Percentiles rank a stretch among this genome's conserved stretches.
phyloP scores from a whole-genome alignment of 2,329 filamentous ascomycete species.

The Apiospora phragmitis region DNA sequence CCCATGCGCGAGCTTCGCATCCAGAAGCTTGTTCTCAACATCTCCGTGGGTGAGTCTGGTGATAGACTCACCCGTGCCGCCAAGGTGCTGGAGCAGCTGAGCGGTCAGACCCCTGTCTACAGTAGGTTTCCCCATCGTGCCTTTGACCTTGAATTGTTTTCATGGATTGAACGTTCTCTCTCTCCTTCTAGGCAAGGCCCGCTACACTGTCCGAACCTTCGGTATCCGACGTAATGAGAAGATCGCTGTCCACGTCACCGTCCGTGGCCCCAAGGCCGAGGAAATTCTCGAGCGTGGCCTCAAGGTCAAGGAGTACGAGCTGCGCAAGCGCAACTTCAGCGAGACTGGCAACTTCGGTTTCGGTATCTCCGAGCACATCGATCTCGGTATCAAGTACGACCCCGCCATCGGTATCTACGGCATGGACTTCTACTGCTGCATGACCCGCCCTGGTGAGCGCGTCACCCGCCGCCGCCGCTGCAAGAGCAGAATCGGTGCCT shows the following conservation, averaged over 20 bases:
- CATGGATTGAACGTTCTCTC: constrained; percentile 13
- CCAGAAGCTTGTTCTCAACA: constrained; percentile 74
- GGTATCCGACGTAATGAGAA: constrained; percentile 99
- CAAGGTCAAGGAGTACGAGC: constrained; percentile 99
- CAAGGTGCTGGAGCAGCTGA: constrained; percentile 99
- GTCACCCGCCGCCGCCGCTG: constrained; percentile 91
- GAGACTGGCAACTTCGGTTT: constrained; percentile 99
- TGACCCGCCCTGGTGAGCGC: constrained; percentile 98
- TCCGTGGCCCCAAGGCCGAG: constrained; percentile 98
- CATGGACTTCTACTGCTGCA: constrained; percentile 99
- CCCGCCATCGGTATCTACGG: constrained; percentile 98
- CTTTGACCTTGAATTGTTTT: background rate
- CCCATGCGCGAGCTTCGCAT: constrained; percentile 98
- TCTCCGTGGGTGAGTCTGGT: constrained; percentile 98
- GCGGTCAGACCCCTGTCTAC: constrained; percentile 99
- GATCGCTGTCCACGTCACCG: constrained; percentile 98
- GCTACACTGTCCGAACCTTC: constrained; percentile 99
- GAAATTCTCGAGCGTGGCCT: constrained; percentile 99
- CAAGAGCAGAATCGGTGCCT: constrained; percentile 82
- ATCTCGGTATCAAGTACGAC: constrained; percentile 99
- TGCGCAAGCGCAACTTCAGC: constrained; percentile 99
- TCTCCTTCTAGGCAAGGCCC: constrained; percentile 79
- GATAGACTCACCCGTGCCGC: constrained; percentile 99
- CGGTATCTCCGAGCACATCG: constrained; percentile 99
- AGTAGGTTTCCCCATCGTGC: constrained; percentile 57